Base-by-base conservation (phyloP, 352 stramenopile genomes). In the Phytophthora idaei region DNA sequence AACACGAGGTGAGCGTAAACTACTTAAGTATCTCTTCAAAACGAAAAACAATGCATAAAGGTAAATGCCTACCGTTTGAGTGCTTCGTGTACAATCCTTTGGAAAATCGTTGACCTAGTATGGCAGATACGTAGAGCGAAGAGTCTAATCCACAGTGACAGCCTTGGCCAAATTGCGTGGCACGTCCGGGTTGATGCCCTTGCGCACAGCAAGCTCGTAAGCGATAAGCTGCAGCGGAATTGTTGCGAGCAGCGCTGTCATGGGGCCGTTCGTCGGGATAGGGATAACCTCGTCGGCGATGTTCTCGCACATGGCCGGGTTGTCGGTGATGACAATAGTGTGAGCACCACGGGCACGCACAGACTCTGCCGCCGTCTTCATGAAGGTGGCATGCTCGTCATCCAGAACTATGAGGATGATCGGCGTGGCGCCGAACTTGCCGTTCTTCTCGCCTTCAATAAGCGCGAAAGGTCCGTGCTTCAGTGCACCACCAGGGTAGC, bases 401-500 rank as follows among this genome's bases (percentile, higher is more conserved):
- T 99, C 97, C 28, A 99, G 74, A 67, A 99, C 97, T 50, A 99
- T 89, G 56, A 99, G 86, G 51, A 99, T 98, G 71, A 99, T 98
- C 9, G 97, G 97, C 32, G 97, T 99, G 11, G 94, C 81, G n/a
- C 97, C 97, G 50, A 97, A 97, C 61, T 97, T 97, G 54, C 93
- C 95, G 44, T 95, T 94, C 53, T 98, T 90, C 42, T 89, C 78
- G 61, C 78, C 82, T 72, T 99, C 98, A 72, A 99, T 99, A 5
- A 99, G 83, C n/a, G 98, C 97, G 63, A 99, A 99, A 3, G 98
- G 97, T 9, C 97, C 98, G 78, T 99, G 98, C 82, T 99, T 99
- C 51, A 99, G 83, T 42, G 97, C 98, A 28, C 97, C 97, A 27
- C 97, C 98, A 57, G 95, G 93, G 81, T 99, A 99, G 29, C 97